A percentile compares a stretch with the other conserved stretches of the same genome.
These are phyloP conservation scores for Mortierella hygrophila DNA, from an alignment of 192 early-diverging fungal genomes.

Conservation along the genomic window DNA sequence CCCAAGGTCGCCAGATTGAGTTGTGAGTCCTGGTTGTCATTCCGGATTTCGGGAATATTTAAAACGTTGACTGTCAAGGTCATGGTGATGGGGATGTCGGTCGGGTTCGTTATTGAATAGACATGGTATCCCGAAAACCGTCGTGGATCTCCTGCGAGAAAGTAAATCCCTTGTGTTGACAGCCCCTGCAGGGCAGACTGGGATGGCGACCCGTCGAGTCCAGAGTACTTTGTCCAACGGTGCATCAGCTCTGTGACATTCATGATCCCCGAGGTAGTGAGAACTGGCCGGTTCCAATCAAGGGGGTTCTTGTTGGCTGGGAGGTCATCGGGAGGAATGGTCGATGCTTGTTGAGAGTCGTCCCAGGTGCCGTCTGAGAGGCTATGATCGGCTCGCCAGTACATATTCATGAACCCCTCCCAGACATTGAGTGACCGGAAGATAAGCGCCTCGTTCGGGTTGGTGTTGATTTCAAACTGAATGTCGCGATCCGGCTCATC, in stretches of 20 bases:
- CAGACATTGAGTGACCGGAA: slow-evolving; percentile 44
- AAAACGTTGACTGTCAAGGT: slow-evolving; percentile 21
- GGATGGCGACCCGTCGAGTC: slow-evolving; percentile 32
- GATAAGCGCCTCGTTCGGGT: neutral
- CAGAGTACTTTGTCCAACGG: slow-evolving; percentile 37
- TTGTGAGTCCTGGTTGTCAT: neutral
- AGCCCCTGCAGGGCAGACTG: slow-evolving; percentile 12
- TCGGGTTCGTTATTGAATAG: slow-evolving; percentile 37
- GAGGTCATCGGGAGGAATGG: neutral
- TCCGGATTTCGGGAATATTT: neutral
- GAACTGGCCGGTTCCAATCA: slow-evolving; percentile 12
- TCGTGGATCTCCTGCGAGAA: slow-evolving; percentile 34
- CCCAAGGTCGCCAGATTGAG: slow-evolving; percentile 41
- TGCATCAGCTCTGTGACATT: slow-evolving; percentile 23
- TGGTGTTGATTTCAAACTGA: slow-evolving; percentile 30
- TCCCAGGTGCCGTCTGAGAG: slow-evolving; percentile 40
- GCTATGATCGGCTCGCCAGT: slow-evolving; percentile 47
- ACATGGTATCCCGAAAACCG: slow-evolving; percentile 56
- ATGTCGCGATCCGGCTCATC: slow-evolving; percentile 33
- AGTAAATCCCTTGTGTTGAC: neutral
- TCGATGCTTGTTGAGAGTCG: slow-evolving; percentile 10
- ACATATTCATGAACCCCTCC: slow-evolving; percentile 59
- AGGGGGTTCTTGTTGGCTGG: neutral
- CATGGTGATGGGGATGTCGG: neutral
- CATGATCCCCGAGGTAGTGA: slow-evolving; percentile 21